Evolutionary conservation across 768 basidiomycete genomes (phyloP), one percentile per base, ranked within the genome.

Genomic region (Amanita muscaria): DNA sequence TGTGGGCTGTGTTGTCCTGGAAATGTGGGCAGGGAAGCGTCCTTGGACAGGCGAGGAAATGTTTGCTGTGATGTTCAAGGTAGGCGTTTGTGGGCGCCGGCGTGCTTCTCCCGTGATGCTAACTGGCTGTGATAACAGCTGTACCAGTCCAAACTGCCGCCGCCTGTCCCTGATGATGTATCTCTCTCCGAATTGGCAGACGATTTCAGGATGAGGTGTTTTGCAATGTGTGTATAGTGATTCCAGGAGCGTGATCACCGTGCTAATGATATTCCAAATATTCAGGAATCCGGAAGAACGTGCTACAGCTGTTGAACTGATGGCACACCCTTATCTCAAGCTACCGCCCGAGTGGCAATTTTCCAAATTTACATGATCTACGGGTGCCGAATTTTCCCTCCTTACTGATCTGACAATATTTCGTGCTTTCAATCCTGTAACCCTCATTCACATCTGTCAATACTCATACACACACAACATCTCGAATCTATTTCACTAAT

Each of bases 11-110:
- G 88, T 98, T n/a, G 86, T 94, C 12, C 72, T 97, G 51, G 96
- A 99, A 63, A 99, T 99, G 96, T 94, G 91, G 83, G 87, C 88
- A 16, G 96, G 96, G n/a, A 77, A 80, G 58, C 70, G 93, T 35
- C 96, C 96, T 2, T 99, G 96, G 96, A 79, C 73, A 21, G 84
- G 88, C 22, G 86, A 93, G 53, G 88, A 93, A 62, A 79, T 78
- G 51, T 76, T 97, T 49, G 83, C 88, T 1, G 92, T 97, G 48
- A 88, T 99, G 83, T 87, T 88, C 64, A 89, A 93, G 75, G 93
- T 90, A 56, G 46, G 73, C 60, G 41, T 14, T 39, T n/a, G n/a
- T n/a, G n/a, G n/a, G n/a, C 15, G 16, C 22, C 27, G 14, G 10
- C 27, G 40, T 24, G 34, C 43, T 15, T 46, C 35, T 23, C n/a